These are phyloP conservation scores for Salix purpurea DNA, from an alignment of 345 rosid genomes.

Conservation along the genomic window DNA sequence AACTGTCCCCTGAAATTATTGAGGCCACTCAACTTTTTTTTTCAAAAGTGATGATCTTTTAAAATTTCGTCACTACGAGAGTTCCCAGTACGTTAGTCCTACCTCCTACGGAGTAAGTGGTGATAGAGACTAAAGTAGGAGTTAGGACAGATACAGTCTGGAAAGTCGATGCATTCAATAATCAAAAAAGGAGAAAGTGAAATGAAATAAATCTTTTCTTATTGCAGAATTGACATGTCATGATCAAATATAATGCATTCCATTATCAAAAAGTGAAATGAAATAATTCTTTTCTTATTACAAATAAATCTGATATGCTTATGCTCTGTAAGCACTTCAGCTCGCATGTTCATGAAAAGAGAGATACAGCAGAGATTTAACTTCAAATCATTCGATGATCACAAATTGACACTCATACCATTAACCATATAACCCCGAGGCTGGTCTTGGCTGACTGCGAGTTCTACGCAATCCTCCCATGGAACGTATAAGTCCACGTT, in stretches of 20 bases:
- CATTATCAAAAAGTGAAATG: neutral
- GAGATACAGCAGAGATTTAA: neutral
- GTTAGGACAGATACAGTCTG: neutral
- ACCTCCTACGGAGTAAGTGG: neutral
- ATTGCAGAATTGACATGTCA: neutral
- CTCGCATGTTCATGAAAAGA: neutral
- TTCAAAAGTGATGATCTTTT: too few relatives aligned
- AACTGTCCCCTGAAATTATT: neutral
- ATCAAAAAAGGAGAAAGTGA: neutral
- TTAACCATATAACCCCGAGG: neutral
- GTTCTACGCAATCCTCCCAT: neutral
- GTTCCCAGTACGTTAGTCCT: neutral
- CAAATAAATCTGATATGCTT: neutral
- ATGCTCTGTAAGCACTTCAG: neutral
- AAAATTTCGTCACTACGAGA: neutral
- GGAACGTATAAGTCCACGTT: neutral
- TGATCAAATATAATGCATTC: too few relatives aligned
- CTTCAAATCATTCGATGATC: neutral
- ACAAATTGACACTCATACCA: neutral
- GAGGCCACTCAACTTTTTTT: neutral
- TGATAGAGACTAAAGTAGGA: neutral
- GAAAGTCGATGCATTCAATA: neutral
- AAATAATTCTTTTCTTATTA: neutral
- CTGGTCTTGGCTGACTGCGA: neutral
- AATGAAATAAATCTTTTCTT: neutral